These are phyloP conservation scores for Zygosaccharomyces gambellarensis DNA, from an alignment of 805 yeast species.

Conservation along the genomic window DNA sequence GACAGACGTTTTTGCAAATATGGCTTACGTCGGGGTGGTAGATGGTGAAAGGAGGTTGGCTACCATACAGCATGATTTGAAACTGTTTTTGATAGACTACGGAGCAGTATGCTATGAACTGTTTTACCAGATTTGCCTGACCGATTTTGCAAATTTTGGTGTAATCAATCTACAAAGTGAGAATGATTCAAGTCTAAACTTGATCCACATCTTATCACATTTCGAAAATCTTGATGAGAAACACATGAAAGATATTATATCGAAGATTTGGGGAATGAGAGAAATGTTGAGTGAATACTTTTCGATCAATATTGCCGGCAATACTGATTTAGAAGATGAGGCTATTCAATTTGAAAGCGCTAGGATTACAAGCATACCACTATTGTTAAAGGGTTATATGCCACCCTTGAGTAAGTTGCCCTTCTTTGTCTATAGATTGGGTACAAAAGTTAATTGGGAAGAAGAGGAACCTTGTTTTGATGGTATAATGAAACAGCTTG, in stretches of 20 bases:
- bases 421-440: conserved; percentile 58
- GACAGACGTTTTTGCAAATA: conserved; percentile 62
- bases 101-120: conserved; percentile 61
- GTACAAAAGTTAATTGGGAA: conserved; percentile 54
- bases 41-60: conserved; percentile 66
- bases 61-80: conserved; percentile 81
- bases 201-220: conserved; percentile 16
- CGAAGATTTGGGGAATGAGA: conserved; percentile 44
- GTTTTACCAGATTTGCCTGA: conserved; percentile 74
- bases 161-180: conserved; percentile 37
- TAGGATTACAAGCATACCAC: conserved; percentile 53
- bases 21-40: conserved; percentile 76
- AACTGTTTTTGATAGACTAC: conserved; percentile 74
- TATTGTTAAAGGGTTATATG: conserved; percentile 55
- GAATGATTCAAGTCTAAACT: conserved; percentile 11
- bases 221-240: conserved; percentile 19
- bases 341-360: conserved; percentile 24
- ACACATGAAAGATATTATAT: conserved; percentile 26
- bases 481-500: conserved; percentile 61
- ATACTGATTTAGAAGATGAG: conserved; percentile 28
- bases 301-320: conserved; percentile 39
- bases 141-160: conserved; percentile 83
- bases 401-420: conserved; percentile 67
- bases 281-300: conserved; percentile 85
- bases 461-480: conserved; percentile 66